Evolutionary conservation across 371 early-diverging fungal species (phyloP).

Genomic region (Mucor ambiguus): DNA sequence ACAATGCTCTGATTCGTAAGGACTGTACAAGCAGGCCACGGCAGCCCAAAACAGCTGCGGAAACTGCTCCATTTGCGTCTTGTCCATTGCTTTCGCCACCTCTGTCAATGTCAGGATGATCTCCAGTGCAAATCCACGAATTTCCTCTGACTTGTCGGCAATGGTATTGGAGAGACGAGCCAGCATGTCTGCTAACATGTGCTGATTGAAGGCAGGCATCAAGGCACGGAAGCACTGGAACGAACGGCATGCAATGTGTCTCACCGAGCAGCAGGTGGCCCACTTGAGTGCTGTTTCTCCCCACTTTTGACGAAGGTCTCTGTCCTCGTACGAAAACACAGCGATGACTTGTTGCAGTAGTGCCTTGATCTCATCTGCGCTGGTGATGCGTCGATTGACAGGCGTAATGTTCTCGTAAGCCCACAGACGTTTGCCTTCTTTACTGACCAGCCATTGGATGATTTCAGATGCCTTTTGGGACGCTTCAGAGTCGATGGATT

Average conservation of each 20-base stretch:
- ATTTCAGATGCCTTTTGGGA: slow-evolving; percentile 60
- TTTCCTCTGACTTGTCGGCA: slow-evolving; percentile 79
- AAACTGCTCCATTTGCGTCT: slow-evolving; percentile 60
- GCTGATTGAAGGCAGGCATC: slow-evolving; percentile 75
- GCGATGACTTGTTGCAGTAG: slow-evolving; percentile 42
- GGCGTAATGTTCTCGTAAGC: slow-evolving; percentile 79
- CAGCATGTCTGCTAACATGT: slow-evolving; percentile 84
- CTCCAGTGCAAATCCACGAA: slow-evolving; percentile 87
- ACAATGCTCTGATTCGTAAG: slow-evolving; percentile 77
- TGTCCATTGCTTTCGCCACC: slow-evolving; percentile 64
- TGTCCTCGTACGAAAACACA: slow-evolving; percentile 65
- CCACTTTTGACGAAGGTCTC: slow-evolving; percentile 83
- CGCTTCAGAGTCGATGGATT: slow-evolving; percentile 62
- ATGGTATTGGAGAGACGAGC: slow-evolving; percentile 84
- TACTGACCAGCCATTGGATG: slow-evolving; percentile 61
- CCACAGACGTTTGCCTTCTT: slow-evolving; percentile 83
- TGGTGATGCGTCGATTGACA: slow-evolving; percentile 48
- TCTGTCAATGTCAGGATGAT: slow-evolving; percentile 76
- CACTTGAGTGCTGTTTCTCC: slow-evolving; percentile 86
- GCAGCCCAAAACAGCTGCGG: slow-evolving; percentile 87
- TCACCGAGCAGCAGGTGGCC: slow-evolving; percentile 90
- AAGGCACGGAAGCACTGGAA: slow-evolving; percentile 86
- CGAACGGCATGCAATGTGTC: slow-evolving; percentile 88
- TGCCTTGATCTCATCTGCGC: slow-evolving; percentile 47
- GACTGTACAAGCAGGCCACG: slow-evolving; percentile 75